These are phyloP conservation scores for Cenococcum geophilum DNA, from an alignment of 495 filamentous ascomycete species.

Conservation along the genomic window DNA sequence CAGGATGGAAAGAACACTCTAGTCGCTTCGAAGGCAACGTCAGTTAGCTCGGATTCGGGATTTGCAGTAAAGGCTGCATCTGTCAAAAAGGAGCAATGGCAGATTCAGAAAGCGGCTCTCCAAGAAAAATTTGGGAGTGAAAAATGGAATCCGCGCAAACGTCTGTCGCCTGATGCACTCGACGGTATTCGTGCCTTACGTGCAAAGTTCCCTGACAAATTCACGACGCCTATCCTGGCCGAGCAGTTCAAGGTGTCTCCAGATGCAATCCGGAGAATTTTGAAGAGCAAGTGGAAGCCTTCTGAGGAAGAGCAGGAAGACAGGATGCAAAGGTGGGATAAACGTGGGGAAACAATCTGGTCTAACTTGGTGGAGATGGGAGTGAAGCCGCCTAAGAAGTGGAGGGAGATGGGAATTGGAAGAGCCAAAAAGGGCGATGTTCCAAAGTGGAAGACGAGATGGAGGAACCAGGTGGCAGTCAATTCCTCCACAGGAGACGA, in stretches of 20 bases:
- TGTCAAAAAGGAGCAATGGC: constrained; percentile 54
- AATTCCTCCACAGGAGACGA: constrained; percentile 13
- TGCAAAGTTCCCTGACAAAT: constrained; percentile 62
- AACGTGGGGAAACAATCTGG: constrained; percentile 73
- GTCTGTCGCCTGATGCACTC: constrained; percentile 82
- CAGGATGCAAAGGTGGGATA: constrained; percentile 67
- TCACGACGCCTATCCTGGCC: constrained; percentile 68
- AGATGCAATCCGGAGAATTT: constrained; percentile 78
- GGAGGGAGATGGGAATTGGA: constrained; percentile 63
- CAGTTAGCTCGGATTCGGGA: not conserved
- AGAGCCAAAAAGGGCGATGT: constrained; percentile 16
- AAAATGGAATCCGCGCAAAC: constrained; percentile 76
- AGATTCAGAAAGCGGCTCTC: constrained; percentile 61
- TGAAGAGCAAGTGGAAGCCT: constrained; percentile 79
- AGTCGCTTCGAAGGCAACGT: not conserved
- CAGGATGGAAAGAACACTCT: too few species aligned
- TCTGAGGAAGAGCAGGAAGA: constrained; percentile 53
- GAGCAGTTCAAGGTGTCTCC: constrained; percentile 75
- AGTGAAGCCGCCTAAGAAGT: constrained; percentile 58
- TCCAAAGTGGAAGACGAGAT: constrained; percentile 30
- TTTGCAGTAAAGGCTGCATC: not conserved
- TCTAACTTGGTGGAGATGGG: constrained; percentile 61
- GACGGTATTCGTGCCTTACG: constrained; percentile 80
- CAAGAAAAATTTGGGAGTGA: constrained; percentile 62
- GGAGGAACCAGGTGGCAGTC: constrained; percentile 18